Evolutionary conservation across 352 stramenopile genomes (phyloP), one percentile per base, ranked within the genome.

Genomic region (Globisporangium nagaii): DNA sequence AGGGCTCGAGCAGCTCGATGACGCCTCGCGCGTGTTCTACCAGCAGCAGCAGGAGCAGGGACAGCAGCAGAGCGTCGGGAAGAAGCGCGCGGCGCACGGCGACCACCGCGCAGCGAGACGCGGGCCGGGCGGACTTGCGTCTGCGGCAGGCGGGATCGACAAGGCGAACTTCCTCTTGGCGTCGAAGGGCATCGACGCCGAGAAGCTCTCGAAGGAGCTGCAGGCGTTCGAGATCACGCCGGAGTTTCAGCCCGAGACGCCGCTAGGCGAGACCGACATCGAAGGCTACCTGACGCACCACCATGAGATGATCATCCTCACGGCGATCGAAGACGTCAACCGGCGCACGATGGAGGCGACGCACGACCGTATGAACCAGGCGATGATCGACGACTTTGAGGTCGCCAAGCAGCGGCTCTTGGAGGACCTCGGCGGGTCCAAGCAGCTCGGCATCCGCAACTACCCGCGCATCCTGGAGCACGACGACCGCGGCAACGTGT

Each of bases 251-350:
- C 77, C 86, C 1, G 75, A 91, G 57, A 87, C 87, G 53, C 73
- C 85, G n/a, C 65, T 96, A 32, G 83, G 75, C 30, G 79, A 88
- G 58, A 95, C 82, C 28, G 83, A 96, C 40, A 75, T 96, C 30
- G 84, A 96, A 50, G 83, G 80, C 4, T 95, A 94, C 66, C 61
- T 96, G 45, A 83, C 78, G 39, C 85, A 95, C 62, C 87, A 96
- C 66, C 87, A 96, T 66, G 87, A 96, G 60, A 95, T 95, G 82
- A 93, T 96, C 63, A 76, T 95, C 35, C 65, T 95, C 28, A 93
- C 84, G n/a, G 83, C 87, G 45, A 91, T 96, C 34, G 85, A 96
- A 53, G 84, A 96, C 53, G 81, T 88, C 15, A 89, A 84, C 55
- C 80, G 72, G 45, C 82, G 73, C 64, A 93, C 79, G 13, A 83